These are phyloP conservation scores for Plectosphaerella plurivora DNA, from an alignment of 2,329 filamentous ascomycete genomes.

Conservation along the genomic window DNA sequence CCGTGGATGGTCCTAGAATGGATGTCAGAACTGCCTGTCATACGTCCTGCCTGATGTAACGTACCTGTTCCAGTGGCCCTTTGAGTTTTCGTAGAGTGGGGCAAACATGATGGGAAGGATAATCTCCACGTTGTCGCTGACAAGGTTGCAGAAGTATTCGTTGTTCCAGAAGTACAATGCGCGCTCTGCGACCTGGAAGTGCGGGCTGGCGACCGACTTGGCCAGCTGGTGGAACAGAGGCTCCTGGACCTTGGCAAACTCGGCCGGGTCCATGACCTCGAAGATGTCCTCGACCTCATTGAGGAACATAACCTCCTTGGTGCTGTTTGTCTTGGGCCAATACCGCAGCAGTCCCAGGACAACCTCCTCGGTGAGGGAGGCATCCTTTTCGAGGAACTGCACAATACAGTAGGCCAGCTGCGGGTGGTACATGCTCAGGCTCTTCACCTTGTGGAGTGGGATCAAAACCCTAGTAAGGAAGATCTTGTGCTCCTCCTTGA, in stretches of 20 bases:
- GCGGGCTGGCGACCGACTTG: constrained; percentile 95
- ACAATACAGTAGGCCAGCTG: constrained; percentile 98
- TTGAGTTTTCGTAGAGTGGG: constrained; percentile 96
- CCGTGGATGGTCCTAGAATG: constrained; percentile 83
- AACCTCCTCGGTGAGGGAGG: constrained; percentile 95
- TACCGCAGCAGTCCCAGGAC: constrained; percentile 92
- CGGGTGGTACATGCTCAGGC: constrained; percentile 98
- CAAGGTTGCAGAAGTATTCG: constrained; percentile 98
- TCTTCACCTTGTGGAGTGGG: constrained; percentile 96
- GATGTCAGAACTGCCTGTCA: no score
- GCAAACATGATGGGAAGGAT: constrained; percentile 99
- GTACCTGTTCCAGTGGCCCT: constrained; percentile 98
- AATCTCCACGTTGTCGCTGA: constrained; percentile 97
- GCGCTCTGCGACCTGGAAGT: constrained; percentile 97
- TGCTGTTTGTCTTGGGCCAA: constrained; percentile 99
- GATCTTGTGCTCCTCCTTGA: constrained; percentile 98
- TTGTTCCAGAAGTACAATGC: constrained; percentile 99
- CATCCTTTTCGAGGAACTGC: constrained; percentile 97
- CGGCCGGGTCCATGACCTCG: constrained; percentile 97
- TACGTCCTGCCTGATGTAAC: not conserved
- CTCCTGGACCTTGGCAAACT: constrained; percentile 98
- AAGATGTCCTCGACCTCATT: constrained; percentile 99
- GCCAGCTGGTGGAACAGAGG: constrained; percentile 95
- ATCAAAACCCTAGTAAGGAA: constrained; percentile 92
- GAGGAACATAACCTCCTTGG: constrained; percentile 99